A percentile compares a stretch with the other conserved stretches of the same genome.
Conservation (phyloP, 2,329 filamentous ascomycete genomes). For the Alternaria triticimaculans region DNA sequence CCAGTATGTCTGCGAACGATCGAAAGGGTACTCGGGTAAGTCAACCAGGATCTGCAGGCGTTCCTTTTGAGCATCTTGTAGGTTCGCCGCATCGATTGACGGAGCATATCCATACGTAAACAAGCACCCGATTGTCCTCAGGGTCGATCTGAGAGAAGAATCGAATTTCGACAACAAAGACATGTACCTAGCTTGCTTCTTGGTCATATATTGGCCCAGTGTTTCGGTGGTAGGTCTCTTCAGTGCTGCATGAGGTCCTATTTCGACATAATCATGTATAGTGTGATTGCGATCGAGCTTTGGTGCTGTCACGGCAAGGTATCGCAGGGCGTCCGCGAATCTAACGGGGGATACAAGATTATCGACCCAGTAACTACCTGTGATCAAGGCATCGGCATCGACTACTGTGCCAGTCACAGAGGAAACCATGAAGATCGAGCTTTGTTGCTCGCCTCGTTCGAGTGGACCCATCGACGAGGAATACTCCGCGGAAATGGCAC, state of each 20-base stretch:
- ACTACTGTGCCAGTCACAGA: background rate
- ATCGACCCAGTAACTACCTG: slow-evolving; percentile 37
- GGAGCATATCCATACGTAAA: background rate
- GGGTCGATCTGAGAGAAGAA: background rate
- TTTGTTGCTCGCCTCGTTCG: background rate
- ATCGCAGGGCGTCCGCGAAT: slow-evolving; percentile 29
- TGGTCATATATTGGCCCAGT: background rate
- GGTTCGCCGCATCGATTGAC: background rate
- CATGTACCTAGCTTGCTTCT: background rate
- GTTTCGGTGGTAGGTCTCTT: slow-evolving; percentile 26
- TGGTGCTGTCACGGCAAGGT: background rate
- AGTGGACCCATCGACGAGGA: background rate
- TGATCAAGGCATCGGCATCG: slow-evolving; percentile 23
- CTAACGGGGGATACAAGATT: slow-evolving; percentile 47
- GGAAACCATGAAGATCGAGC: background rate
- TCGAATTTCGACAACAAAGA: background rate
- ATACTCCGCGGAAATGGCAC: background rate
- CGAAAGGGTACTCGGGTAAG: slow-evolving; percentile 26
- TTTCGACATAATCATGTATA: slow-evolving; percentile 23
- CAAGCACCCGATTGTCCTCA: background rate
- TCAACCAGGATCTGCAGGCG: background rate
- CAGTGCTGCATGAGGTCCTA: slow-evolving; percentile 44
- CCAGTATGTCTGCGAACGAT: slow-evolving; percentile 34
- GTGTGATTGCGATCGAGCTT: background rate
- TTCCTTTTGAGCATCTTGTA: background rate